A percentile compares a stretch with the other conserved stretches of the same genome.
Evolutionary conservation across 2,329 filamentous ascomycete genomes (phyloP).

Genomic region (Penicillium verrucosum): DNA sequence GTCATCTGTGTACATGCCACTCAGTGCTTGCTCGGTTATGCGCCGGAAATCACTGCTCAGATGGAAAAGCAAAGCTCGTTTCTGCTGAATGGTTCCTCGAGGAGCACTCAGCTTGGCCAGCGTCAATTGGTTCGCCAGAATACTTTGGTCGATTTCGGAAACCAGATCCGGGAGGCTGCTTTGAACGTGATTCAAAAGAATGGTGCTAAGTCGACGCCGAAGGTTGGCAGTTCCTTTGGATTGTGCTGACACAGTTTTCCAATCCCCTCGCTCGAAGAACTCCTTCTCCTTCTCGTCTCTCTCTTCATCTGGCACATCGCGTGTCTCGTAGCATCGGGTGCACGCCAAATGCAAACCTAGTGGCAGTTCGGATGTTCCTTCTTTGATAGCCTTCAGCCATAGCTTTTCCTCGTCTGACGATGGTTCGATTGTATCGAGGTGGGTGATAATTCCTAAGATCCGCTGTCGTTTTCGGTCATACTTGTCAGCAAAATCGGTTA

Average conservation of each 20-base stretch:
- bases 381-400: constrained; percentile 39
- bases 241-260: neutral
- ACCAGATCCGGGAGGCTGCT: neutral
- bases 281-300: neutral
- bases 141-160: neutral
- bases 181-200: neutral
- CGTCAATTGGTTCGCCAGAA: constrained; percentile 27
- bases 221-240: neutral
- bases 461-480: constrained; percentile 33
- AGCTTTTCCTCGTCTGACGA: constrained; percentile 36
- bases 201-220: neutral
- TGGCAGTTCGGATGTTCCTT: constrained; percentile 42
- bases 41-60: neutral
- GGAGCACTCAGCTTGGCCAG: constrained; percentile 26
- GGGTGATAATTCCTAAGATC: constrained; percentile 49
- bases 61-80: constrained; percentile 28
- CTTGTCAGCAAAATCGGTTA: constrained; percentile 48
- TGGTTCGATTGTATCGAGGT: constrained; percentile 41
- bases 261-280: constrained; percentile 29
- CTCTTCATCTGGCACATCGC: neutral
- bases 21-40: neutral
- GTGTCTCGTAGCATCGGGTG: neutral
- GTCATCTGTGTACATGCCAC: neutral
- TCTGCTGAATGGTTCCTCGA: constrained; percentile 25
- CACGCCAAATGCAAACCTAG: constrained; percentile 45